A percentile compares a stretch with the other conserved stretches of the same genome.
Evolutionary conservation across 2,329 filamentous ascomycete genomes (phyloP).

Genomic region (Fusarium humuli): DNA sequence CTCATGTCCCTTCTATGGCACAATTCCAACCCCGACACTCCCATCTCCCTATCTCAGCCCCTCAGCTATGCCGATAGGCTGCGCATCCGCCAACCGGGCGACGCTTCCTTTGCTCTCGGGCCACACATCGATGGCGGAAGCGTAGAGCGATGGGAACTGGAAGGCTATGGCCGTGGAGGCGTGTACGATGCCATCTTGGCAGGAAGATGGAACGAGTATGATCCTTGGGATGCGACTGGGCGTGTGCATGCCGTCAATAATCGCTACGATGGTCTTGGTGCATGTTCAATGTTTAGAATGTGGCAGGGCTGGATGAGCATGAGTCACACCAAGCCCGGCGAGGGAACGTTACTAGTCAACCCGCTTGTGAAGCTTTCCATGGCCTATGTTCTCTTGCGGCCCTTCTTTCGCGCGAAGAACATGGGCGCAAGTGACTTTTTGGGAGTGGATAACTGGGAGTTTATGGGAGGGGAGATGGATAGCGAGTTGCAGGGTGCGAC

Average conservation of each 20-base stretch:
- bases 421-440: conserved; percentile 53
- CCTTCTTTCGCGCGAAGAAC: conserved; percentile 77
- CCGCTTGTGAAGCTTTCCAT: conserved; percentile 81
- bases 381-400: conserved; percentile 82
- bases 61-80: conserved; percentile 78
- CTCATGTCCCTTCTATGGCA: conserved; percentile 73
- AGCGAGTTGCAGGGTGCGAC: conserved; percentile 77
- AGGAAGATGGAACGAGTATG: conserved; percentile 83
- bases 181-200: conserved; percentile 80
- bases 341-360: conserved; percentile 86
- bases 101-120: conserved; percentile 76
- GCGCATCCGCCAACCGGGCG: conserved; percentile 77
- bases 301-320: conserved; percentile 92
- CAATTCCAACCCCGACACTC: conserved; percentile 59
- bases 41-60: conserved; percentile 65
- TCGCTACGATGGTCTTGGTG: conserved; percentile 82
- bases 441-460: conserved; percentile 68
- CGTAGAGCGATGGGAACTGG: conserved; percentile 78
- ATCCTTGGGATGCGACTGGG: conserved; percentile 82
- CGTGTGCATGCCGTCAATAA: conserved; percentile 77
- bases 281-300: conserved; percentile 86
- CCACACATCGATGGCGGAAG: conserved; percentile 81
- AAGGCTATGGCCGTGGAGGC: conserved; percentile 72
- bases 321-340: conserved; percentile 75
- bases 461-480: conserved; percentile 62